Evolutionary conservation across 139 green algal species (phyloP).

Genomic region (Haematococcus sp.): DNA sequence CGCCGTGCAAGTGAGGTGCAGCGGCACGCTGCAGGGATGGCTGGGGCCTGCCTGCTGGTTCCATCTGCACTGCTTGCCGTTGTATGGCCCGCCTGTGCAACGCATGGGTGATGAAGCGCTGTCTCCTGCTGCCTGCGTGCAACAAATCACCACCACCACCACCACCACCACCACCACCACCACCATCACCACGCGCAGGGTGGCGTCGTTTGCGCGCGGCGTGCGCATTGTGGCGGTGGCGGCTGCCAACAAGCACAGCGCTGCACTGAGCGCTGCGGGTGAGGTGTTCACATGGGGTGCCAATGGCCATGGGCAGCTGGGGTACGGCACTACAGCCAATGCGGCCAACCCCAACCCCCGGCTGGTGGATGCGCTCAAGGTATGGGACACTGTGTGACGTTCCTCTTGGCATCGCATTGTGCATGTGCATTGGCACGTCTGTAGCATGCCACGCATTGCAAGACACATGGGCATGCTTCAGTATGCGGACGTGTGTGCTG

Average conservation of each 20-base stretch:
- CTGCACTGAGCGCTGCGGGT: constrained; percentile 62
- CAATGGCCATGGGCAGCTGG: constrained; percentile 78
- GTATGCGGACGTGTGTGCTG: too few species aligned
- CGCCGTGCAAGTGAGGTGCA: constrained; percentile 51
- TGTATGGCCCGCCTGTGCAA: too few species aligned
- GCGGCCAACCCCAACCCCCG: constrained; percentile 63
- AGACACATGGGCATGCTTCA: too few species aligned
- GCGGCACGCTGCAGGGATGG: not conserved
- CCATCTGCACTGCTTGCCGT: too few species aligned
- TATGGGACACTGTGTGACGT: not conserved
- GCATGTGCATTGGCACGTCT: too few species aligned
- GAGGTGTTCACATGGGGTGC: constrained; percentile 80
- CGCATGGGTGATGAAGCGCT: too few species aligned
- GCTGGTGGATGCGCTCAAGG: constrained; percentile 78
- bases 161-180: not conserved
- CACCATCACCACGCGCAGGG: constrained; percentile 11
- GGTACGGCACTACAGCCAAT: constrained; percentile 79
- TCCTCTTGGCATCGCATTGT: too few species aligned
- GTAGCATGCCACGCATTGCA: too few species aligned
- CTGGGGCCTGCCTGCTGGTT: not conserved
- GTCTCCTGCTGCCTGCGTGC: too few species aligned
- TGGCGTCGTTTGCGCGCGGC: constrained; percentile 20
- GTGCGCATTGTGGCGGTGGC: constrained; percentile 64
- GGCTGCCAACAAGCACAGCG: constrained; percentile 85
- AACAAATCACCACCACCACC: too few species aligned